These are phyloP conservation scores for Boletus subparvulus DNA, from an alignment of 768 basidiomycete species.

Conservation along the genomic window DNA sequence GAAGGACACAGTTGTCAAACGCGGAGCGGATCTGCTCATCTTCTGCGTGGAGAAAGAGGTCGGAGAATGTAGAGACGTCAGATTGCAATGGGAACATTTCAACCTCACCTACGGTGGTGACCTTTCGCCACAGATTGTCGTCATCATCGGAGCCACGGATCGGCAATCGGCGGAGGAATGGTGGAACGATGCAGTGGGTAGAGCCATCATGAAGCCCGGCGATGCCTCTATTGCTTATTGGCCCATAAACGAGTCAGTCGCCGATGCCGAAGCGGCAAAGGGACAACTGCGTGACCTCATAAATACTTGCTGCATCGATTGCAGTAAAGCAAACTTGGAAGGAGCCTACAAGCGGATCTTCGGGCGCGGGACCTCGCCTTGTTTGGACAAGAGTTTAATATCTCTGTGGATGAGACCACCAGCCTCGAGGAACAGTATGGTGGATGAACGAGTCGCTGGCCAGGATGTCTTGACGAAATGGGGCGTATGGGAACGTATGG, in stretches of 20 bases:
- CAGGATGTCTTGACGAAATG: conserved; percentile 21
- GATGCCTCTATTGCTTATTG: conserved; percentile 16
- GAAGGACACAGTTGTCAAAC: conserved; percentile 15
- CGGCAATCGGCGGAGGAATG: conserved; percentile 21
- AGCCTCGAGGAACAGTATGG: background rate
- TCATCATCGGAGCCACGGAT: conserved; percentile 18
- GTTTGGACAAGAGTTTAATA: conserved; percentile 2
- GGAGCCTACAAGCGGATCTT: conserved; percentile 12
- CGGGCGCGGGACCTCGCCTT: background rate
- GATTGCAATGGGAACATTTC: conserved; percentile 25
- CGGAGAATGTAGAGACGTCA: conserved; percentile 7
- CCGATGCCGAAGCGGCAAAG: conserved; percentile 3
- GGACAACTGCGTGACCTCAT: conserved; percentile 13
- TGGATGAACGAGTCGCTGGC: background rate
- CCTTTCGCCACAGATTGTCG: conserved; percentile 25
- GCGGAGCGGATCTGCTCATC: conserved; percentile 25
- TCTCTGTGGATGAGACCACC: conserved; percentile 1
- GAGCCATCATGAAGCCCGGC: background rate
- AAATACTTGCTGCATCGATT: conserved; percentile 25
- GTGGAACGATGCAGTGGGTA: conserved; percentile 13
- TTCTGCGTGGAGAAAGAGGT: conserved; percentile 17
- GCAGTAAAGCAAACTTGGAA: conserved; percentile 14
- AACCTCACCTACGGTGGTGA: conserved; percentile 24
- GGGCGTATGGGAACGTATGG: conserved; percentile 22
- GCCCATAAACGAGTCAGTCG: conserved; percentile 6